Base-by-base conservation (phyloP, 768 basidiomycete genomes). In the Suillus discolor region DNA sequence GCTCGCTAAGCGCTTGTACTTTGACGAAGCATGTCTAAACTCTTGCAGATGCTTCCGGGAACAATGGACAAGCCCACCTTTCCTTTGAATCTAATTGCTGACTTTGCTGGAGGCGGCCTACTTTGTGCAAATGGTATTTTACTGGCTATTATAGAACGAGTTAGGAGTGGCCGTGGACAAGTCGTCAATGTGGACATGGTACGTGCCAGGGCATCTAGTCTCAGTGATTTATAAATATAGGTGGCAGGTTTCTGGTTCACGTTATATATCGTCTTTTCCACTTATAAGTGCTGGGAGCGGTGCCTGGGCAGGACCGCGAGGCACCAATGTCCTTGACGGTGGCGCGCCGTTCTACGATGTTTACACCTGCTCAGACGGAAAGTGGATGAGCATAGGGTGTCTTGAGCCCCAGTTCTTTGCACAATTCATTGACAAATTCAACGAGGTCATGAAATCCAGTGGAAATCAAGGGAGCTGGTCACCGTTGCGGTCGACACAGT, bases 101-200 rank as follows among this genome's bases (percentile, higher is more conserved):
- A 94, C 71, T 94, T 94, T 75, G 93, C 89, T 1, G 93, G 92
- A 3, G 93, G 93, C 6, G 92, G 92, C 8, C 74, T 92, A 36
- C 83, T 86, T 67, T 92, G 90, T 67, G 90, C 84, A 0, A 74
- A 87, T 31, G 91, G 92, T 6, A 87, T 94, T 61, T 81, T 95
- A 13, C 81, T 93, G 8, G 93, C 93, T 0, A 79, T 95, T 15
- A 71, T 92, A 39, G 89, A 92, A 68, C 85, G 92, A 55, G 79
- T 77, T 34, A 83, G 75, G 66, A 92, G 83, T 69, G 89, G 89
- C 4, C 82, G 79, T 15, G 93, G 93, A 8, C 92, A 94, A 73
- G 80, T 94, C 15, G 87, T 95, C 51, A 81, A 90, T 62, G 79
- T 84, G 6, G 88, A 95, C 73, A 93, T 95, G 92, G 93, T 89